Evolutionary conservation across 2,329 filamentous ascomycete species (phyloP).

Genomic region (Podosphaera xanthii): DNA sequence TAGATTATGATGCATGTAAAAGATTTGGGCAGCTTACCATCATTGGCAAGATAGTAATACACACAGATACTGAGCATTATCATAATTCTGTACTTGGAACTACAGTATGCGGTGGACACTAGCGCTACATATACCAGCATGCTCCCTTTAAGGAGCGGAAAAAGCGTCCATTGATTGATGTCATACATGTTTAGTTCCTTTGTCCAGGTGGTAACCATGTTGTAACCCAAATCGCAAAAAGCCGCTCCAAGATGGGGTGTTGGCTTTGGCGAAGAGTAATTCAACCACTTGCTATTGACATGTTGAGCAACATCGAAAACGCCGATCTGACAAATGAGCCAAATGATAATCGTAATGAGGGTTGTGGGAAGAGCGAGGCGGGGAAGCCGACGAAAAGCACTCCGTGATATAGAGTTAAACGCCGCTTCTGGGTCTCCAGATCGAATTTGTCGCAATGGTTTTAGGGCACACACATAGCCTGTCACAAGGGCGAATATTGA

Average conservation of each 20-base stretch:
- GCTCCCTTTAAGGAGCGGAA: slow-evolving; percentile 30
- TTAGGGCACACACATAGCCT: slow-evolving; percentile 39
- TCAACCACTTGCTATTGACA: slow-evolving; percentile 36
- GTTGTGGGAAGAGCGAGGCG: slow-evolving; percentile 34
- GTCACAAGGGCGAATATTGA: slow-evolving; percentile 43
- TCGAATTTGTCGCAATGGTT: slow-evolving; percentile 31
- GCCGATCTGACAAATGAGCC: slow-evolving; percentile 32
- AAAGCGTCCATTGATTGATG: slow-evolving; percentile 33
- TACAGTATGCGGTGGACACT: slow-evolving; percentile 26
- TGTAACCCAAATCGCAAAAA: slow-evolving; percentile 21
- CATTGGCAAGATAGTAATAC: slow-evolving; percentile 21
- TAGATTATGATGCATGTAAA: background rate
- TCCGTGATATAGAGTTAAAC: slow-evolving; percentile 29
- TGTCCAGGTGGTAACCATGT: slow-evolving; percentile 29
- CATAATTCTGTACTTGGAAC: slow-evolving; percentile 25
- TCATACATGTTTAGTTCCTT: slow-evolving; percentile 28
- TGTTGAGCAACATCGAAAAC: slow-evolving; percentile 30
- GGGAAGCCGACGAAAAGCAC: slow-evolving; percentile 33
- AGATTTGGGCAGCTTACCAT: slow-evolving; percentile 8
- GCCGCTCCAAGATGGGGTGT: slow-evolving; percentile 20
- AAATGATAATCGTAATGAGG: slow-evolving; percentile 29
- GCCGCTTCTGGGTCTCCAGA: slow-evolving; percentile 29
- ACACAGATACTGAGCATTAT: slow-evolving; percentile 23
- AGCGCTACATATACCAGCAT: slow-evolving; percentile 31
- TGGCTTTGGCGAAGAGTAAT: slow-evolving; percentile 23